Conservation (phyloP, 1,284 basidiomycete genomes). For the Ustilago shanxiensis region DNA sequence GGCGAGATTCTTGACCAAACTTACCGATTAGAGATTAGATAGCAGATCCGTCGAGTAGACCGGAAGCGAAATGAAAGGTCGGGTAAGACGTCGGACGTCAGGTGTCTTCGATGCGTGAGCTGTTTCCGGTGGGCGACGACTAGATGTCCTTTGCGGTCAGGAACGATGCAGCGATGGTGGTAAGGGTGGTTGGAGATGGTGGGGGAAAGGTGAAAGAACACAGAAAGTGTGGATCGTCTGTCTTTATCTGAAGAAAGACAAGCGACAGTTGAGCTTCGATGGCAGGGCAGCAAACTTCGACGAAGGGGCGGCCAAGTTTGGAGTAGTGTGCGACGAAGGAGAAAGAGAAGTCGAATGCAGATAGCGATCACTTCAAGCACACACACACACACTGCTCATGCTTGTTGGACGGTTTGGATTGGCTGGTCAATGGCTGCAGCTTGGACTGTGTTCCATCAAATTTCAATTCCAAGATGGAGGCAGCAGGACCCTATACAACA, state of each 20-base stretch:
- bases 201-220: slow-evolving; percentile 2
- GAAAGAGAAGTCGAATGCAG: background rate
- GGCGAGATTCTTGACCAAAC: background rate
- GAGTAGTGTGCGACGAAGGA: slow-evolving; percentile 5
- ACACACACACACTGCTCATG: background rate
- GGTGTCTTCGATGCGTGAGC: background rate
- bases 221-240: background rate
- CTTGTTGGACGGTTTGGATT: background rate
- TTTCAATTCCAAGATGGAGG: slow-evolving; percentile 34
- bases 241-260: slow-evolving; percentile 2
- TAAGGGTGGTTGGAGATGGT: background rate
- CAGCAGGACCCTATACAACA: slow-evolving; percentile 36
- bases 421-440: background rate
- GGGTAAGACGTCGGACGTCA: background rate
- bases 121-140: background rate
- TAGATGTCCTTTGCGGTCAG: slow-evolving; percentile 3
- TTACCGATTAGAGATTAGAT: slow-evolving; percentile 21
- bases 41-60: background rate
- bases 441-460: background rate
- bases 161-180: background rate
- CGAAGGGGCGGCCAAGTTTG: background rate
- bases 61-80: background rate
- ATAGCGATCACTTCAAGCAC: slow-evolving; percentile 19
- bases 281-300: background rate
- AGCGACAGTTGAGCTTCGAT: background rate